A percentile compares a stretch with the other conserved stretches of the same genome.
phyloP scores from a whole-genome alignment of 768 basidiomycete genomes.

The Wakefieldia striispora region DNA sequence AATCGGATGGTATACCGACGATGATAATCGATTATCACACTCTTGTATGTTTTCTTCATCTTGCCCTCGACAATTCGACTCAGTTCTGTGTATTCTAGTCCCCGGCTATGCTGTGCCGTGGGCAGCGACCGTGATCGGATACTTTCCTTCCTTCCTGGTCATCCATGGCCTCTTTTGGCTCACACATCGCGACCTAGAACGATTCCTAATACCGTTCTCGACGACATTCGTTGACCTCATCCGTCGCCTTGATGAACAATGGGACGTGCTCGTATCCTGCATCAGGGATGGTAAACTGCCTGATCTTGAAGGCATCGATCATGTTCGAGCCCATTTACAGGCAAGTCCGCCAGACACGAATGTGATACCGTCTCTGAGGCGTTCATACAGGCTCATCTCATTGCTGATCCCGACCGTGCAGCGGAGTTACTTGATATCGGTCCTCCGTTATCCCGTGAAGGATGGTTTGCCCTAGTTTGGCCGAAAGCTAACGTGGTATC shows the following conservation, averaged over 20 bases:
- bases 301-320: slow-evolving; percentile 10
- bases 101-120: slow-evolving; percentile 12
- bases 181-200: not conserved
- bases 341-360: not conserved
- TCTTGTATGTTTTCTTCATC: not conserved
- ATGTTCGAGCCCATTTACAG: slow-evolving; percentile 19
- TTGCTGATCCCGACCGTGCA: slow-evolving; percentile 15
- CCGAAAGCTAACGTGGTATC: slow-evolving; percentile 5
- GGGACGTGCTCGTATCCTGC: slow-evolving; percentile 16
- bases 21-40: slow-evolving; percentile 11
- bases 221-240: slow-evolving; percentile 14
- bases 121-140: slow-evolving; percentile 12
- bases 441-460: slow-evolving; percentile 10
- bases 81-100: slow-evolving; percentile 2
- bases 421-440: slow-evolving; percentile 19
- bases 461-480: slow-evolving; percentile 21
- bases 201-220: slow-evolving; percentile 1
- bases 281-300: slow-evolving; percentile 19
- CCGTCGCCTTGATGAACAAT: slow-evolving; percentile 13
- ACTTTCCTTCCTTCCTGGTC: slow-evolving; percentile 17
- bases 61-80: not conserved
- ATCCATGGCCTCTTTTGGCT: slow-evolving; percentile 25
- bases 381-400: slow-evolving; percentile 6
- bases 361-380: not conserved
- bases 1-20: slow-evolving; percentile 7